phyloP scores from a whole-genome alignment of 2,329 filamentous ascomycete species.

The Elsinoe necatrix region DNA sequence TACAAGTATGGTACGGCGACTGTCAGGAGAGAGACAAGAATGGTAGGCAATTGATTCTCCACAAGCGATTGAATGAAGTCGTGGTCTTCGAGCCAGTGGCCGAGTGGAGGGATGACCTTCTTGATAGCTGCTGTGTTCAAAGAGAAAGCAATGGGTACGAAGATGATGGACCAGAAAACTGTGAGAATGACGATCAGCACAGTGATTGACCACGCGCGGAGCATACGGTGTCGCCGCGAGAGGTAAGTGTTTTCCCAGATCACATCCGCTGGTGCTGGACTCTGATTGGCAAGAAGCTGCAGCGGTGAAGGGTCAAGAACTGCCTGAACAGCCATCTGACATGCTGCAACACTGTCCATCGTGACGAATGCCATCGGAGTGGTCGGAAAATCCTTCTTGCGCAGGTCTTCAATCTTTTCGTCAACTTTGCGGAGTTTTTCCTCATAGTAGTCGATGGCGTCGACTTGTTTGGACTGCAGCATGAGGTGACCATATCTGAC shows the following conservation, averaged over 20 bases:
- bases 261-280: constrained; percentile 84
- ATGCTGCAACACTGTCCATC: constrained; percentile 87
- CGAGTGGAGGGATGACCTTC: constrained; percentile 62
- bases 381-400: constrained; percentile 66
- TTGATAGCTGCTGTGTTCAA: constrained; percentile 74
- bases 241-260: constrained; percentile 92
- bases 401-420: constrained; percentile 59
- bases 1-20: constrained; percentile 89
- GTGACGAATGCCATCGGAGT: constrained; percentile 90
- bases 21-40: constrained; percentile 78
- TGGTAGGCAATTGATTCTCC: constrained; percentile 77
- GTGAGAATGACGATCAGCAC: constrained; percentile 73
- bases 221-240: constrained; percentile 61
- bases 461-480: constrained; percentile 62
- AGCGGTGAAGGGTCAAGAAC: constrained; percentile 85
- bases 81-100: constrained; percentile 58
- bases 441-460: constrained; percentile 91
- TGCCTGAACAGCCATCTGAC: constrained; percentile 93
- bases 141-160: constrained; percentile 69
- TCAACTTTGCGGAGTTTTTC: constrained; percentile 74
- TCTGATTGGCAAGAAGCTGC: constrained; percentile 73
- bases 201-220: constrained; percentile 77
- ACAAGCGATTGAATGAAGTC: constrained; percentile 66
- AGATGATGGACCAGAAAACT: constrained; percentile 77
- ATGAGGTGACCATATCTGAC: constrained; percentile 73